A percentile compares a stretch with the other conserved stretches of the same genome.
phyloP scores from a whole-genome alignment of 148 eudicot species.

The Arctostaphylos glauca region DNA sequence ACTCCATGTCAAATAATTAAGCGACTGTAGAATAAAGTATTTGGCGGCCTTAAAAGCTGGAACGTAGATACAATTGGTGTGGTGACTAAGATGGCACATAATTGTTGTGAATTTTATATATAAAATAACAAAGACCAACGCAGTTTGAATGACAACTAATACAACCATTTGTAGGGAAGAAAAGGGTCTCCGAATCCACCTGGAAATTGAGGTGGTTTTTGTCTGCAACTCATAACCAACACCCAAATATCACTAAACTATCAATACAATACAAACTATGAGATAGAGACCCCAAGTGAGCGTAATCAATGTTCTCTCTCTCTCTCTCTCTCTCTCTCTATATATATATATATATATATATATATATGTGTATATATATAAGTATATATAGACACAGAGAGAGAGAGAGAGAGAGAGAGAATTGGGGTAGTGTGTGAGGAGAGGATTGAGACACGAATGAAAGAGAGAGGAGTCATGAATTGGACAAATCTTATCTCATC shows the following conservation, averaged over 20 bases:
- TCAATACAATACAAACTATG: neutral
- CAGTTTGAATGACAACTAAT: neutral
- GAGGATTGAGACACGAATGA: constrained; percentile 35
- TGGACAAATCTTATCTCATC: constrained; percentile 33
- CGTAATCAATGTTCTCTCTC: constrained; percentile 8
- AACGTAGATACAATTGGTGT: neutral
- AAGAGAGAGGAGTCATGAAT: neutral
- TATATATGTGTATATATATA: neutral
- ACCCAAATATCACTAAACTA: neutral
- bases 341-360: too few species aligned
- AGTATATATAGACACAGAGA: neutral
- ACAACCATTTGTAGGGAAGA: constrained; percentile 17
- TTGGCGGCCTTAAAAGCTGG: too few species aligned
- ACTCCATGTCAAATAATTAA: too few species aligned
- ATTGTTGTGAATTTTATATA: neutral
- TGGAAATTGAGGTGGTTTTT: constrained; percentile 38
- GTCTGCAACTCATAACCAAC: constrained; percentile 19
- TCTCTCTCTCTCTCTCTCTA: neutral
- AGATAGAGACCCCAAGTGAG: constrained; percentile 16
- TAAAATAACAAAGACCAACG: constrained; percentile 1
- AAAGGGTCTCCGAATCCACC: constrained; percentile 30
- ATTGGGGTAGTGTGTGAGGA: constrained; percentile 19
- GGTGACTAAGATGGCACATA: constrained; percentile 6
- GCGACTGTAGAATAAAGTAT: too few species aligned
- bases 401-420: constrained; percentile 6